Base-by-base conservation (phyloP, 768 basidiomycete species). In the Boletales sp. region DNA sequence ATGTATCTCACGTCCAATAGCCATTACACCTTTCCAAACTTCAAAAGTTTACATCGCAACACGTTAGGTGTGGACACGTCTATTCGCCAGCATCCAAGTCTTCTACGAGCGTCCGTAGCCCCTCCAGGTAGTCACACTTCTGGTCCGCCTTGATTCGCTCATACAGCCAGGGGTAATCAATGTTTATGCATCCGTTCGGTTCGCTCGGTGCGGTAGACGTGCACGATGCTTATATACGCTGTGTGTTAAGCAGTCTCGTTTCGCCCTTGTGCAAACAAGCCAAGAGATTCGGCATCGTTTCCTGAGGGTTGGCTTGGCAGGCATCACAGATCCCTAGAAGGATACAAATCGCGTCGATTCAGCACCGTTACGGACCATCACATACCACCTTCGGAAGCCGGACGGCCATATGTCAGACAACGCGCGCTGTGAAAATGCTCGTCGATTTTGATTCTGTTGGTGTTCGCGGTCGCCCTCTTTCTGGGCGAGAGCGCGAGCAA, bases 161-260 rank as follows among this genome's bases (percentile, higher is more conserved):
- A 57, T 82, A 97, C 31, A 93, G 66, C 82, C 90, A 87, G 0
- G 86, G 79, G 63, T 94, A 98, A 61, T 97, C 93, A 40, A 90
- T 71, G 8, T 90, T 91, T 59, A 87, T 83, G 68, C 94, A 98
- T 31, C 77, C 66, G 40, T 84, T 78, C 1, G 77, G 74, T 48
- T 91, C 90, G 12, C 68, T 70, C 5, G 73, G 67, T 2, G 83
- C 74, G 0, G 73, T 74, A 4, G 71, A 69, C 5, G 83, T 72
- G 64, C 94, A 98, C 3, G 84, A 81, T 8, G 72, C 71, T 62
- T 94, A 98, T 30, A 93, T 73, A 4, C 69, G 69, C 38, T 93
- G 87, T 4, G 82, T 68, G n/a, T 80, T 71, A 15, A 69, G 58
- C 1, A 87, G 66, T 21, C 78, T 79, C 24, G 68, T 66, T 54